Evolutionary conservation across 1,139 yeast species (phyloP).

Genomic region (Candida pseudocylindracea): DNA sequence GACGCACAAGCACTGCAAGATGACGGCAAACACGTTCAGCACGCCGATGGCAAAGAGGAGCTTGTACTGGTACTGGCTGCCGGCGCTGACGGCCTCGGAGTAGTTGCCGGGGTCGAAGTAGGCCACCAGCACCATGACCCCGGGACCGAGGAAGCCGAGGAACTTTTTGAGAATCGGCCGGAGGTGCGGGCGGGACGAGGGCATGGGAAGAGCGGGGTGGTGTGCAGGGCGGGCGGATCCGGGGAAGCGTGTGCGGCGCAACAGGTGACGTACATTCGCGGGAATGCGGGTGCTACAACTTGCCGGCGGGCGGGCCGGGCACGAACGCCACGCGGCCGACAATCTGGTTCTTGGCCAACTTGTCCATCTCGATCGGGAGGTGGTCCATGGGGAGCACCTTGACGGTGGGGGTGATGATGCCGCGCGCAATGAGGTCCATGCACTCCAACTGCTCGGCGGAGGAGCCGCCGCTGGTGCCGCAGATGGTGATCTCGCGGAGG

Average conservation of each 20-base stretch:
- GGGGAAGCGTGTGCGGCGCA: too few relatives aligned
- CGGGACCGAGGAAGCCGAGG: conserved; percentile 53
- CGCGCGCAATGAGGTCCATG: too few relatives aligned
- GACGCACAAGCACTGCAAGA: conserved; percentile 49
- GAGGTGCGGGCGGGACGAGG: background rate
- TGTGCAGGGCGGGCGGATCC: too few relatives aligned
- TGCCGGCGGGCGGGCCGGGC: conserved; percentile 5
- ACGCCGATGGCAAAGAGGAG: conserved; percentile 38
- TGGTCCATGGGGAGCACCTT: conserved; percentile 7
- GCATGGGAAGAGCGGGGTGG: too few relatives aligned
- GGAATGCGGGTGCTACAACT: too few relatives aligned
- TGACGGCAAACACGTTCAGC: conserved; percentile 50
- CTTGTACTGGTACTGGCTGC: conserved; percentile 48
- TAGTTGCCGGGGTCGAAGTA: conserved; percentile 75
- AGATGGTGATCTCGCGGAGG: too few relatives aligned
- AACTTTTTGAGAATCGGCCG: conserved; percentile 15
- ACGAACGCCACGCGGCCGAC: conserved; percentile 22
- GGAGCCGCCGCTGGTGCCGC: too few relatives aligned
- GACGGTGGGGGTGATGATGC: too few relatives aligned
- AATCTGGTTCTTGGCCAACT: conserved; percentile 15
- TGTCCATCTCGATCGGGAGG: conserved; percentile 13
- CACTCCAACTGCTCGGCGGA: too few relatives aligned
- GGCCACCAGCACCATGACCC: conserved; percentile 54
- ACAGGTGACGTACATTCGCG: too few relatives aligned
- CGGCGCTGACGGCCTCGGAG: conserved; percentile 61